Conservation (phyloP, 2,329 filamentous ascomycete genomes). For the Exophiala mesophila region DNA sequence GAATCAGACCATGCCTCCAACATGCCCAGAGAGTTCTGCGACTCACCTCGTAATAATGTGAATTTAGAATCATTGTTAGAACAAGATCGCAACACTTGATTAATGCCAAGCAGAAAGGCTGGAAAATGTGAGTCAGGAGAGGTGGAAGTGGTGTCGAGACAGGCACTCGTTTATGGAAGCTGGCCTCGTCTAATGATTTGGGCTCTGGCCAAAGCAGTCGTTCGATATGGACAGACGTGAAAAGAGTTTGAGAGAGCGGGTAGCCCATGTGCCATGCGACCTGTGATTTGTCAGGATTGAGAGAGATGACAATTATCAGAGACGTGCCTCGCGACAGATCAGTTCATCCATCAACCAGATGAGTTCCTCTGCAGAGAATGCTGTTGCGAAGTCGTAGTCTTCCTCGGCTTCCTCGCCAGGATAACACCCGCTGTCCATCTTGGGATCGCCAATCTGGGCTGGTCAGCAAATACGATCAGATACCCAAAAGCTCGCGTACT, state of each 20-base stretch:
- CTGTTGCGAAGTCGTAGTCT: conserved; percentile 66
- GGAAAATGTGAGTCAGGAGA: conserved; percentile 54
- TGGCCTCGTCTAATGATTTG: conserved; percentile 57
- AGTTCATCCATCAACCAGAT: conserved; percentile 93
- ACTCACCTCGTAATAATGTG: conserved; percentile 82
- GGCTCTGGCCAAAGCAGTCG: conserved; percentile 69
- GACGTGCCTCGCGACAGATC: conserved; percentile 72
- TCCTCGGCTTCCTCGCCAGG: conserved; percentile 74
- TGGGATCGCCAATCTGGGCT: conserved; percentile 89
- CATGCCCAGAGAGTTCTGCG: conserved; percentile 5
- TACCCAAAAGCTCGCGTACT: conserved; percentile 18
- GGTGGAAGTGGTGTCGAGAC: conserved; percentile 41
- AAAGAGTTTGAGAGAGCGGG: conserved; percentile 86
- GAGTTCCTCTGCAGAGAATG: conserved; percentile 70
- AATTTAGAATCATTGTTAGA: conserved; percentile 69
- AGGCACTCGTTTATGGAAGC: conserved; percentile 46
- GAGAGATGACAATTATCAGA: conserved; percentile 18
- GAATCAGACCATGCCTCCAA: neutral
- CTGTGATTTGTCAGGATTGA: conserved; percentile 38
- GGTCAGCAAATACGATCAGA: conserved; percentile 2
- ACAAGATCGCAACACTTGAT: conserved; percentile 79
- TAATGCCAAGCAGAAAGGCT: conserved; percentile 79
- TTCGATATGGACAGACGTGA: conserved; percentile 89
- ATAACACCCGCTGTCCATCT: conserved; percentile 94
- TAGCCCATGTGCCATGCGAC: conserved; percentile 98